Evolutionary conservation across 2,329 filamentous ascomycete species (phyloP), one percentile per base, ranked within the genome.

Genomic region (Sphaerostilbella broomeana): DNA sequence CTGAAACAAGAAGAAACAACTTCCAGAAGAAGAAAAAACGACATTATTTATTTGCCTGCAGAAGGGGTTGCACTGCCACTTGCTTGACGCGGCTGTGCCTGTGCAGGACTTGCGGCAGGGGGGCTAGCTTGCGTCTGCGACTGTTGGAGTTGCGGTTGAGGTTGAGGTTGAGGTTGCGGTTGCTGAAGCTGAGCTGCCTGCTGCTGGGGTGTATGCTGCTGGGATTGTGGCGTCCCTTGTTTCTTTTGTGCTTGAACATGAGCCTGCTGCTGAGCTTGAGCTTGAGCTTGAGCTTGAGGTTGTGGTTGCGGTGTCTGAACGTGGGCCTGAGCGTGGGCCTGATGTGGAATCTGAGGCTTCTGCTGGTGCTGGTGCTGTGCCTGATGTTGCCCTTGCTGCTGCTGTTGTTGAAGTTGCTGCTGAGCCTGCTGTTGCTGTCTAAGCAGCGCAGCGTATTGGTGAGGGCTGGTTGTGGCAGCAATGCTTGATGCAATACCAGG

Each of bases 401-500:
- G 60, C 20, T 52, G 58, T 38, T 44, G 52, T 45, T 51, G 51
- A 13, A 50, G 49, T n/a, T 58, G 56, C 4, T 47, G 52, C 9
- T 62, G 69, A 19, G 66, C 63, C 45, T 75, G 71, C 45, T 77
- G 74, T 48, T 78, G 75, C 26, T 75, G 72, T 30, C 75, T 61
- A 7, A 79, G 65, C 22, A 78, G 60, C 40, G 75, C 73, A 2
- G 75, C 75, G 50, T 79, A 78, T 45, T 79, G 75, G 27, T 78
- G 73, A 19, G 75, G 75, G 41, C 70, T 74, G 2, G 66, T 64
- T 1, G 69, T 70, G 13, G 64, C 62, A 1, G 65, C 59, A 34
- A 73, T 64, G 13, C 69, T 66, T 35, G 69, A 73, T 12, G 69
- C 62, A 38, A 73, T 65, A 3, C 66, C 65, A 11, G 69, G 59